phyloP scores from a whole-genome alignment of 257 asterid genomes.

The Forsythia viridissima region DNA sequence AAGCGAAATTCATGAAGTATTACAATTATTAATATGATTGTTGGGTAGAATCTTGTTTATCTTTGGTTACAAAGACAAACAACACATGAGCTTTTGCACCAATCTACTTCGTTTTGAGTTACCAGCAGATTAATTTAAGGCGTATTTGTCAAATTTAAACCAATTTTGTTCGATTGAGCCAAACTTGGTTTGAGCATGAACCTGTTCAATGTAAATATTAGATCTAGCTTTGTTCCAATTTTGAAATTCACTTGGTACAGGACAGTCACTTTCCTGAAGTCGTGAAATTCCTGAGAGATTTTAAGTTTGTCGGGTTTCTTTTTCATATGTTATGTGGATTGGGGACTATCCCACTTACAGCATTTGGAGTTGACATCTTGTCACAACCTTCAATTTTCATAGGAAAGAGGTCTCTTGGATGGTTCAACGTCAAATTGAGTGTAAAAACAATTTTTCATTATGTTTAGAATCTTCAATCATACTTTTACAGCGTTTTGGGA shows the following conservation, averaged over 20 bases:
- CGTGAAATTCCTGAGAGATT: background rate
- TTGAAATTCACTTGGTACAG: background rate
- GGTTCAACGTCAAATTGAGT: background rate
- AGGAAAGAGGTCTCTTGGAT: background rate
- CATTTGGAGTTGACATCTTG: background rate
- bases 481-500: background rate
- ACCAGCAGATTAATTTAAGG: background rate
- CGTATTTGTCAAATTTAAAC: background rate
- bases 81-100: background rate
- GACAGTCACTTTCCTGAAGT: background rate
- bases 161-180: background rate
- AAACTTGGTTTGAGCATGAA: background rate
- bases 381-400: background rate
- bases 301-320: background rate
- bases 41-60: background rate
- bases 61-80: background rate
- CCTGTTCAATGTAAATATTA: too few relatives aligned
- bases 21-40: background rate
- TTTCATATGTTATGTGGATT: background rate
- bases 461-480: background rate
- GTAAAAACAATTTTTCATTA: background rate
- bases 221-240: background rate
- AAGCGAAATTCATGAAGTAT: background rate
- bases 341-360: background rate
- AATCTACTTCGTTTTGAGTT: background rate